Percentiles rank a stretch among this genome's conserved stretches.
These are phyloP conservation scores for Wickerhamiella sergipiensis DNA, from an alignment of 805 yeast genomes.

Conservation along the genomic window DNA sequence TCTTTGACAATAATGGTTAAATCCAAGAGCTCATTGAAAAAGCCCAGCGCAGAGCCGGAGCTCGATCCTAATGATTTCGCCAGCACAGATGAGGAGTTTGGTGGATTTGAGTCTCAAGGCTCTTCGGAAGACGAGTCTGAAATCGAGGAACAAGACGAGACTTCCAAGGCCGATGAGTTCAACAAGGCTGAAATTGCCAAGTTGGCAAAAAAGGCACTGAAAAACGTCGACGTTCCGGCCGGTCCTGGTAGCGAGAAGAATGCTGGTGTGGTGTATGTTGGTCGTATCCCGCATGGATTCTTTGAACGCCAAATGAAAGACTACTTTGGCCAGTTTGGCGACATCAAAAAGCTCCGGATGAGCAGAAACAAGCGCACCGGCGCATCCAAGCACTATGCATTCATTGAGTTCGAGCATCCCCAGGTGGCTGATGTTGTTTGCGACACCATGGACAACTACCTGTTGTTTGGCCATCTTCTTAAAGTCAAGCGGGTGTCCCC, in stretches of 20 bases:
- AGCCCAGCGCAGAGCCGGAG: background rate
- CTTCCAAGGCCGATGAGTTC: constrained; percentile 1
- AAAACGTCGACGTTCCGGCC: background rate
- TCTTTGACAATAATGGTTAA: background rate
- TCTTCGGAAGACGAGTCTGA: constrained; percentile 6
- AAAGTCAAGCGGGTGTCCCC: constrained; percentile 46
- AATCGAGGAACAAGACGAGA: background rate
- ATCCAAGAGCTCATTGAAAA: background rate
- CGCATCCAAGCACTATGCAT: constrained; percentile 80
- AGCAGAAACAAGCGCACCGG: constrained; percentile 88
- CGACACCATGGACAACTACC: constrained; percentile 92
- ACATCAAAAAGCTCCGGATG: constrained; percentile 58
- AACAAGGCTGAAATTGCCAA: constrained; percentile 5
- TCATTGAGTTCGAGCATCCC: constrained; percentile 60
- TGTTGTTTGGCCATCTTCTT: constrained; percentile 74
- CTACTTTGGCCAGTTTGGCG: constrained; percentile 87
- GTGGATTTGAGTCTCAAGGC: constrained; percentile 8
- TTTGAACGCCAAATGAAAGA: constrained; percentile 57
- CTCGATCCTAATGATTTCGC: constrained; percentile 13
- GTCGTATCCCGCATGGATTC: constrained; percentile 87
- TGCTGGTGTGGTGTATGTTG: constrained; percentile 69
- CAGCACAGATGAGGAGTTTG: constrained; percentile 17
- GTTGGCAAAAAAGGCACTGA: constrained; percentile 3
- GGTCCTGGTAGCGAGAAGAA: background rate
- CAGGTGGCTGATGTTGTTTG: constrained; percentile 81